Base-by-base conservation (phyloP, 495 filamentous ascomycete genomes). In the Ascobolus immersus region DNA sequence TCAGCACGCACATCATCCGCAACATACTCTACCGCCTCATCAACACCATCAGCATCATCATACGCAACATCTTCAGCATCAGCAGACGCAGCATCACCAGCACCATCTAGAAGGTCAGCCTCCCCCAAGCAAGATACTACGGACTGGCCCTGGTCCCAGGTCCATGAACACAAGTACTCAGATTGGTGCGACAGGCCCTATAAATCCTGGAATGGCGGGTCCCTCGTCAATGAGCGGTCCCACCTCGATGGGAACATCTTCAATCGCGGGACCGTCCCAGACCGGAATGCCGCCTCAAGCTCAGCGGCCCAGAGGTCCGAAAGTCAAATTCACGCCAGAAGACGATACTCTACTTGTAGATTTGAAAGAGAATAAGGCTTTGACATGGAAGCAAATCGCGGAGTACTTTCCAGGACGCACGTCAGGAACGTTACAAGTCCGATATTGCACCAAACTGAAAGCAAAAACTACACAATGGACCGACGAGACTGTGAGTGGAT, bases 371-470 rank as follows among this genome's bases (percentile, higher is more conserved):
- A 77, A 81, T 39, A 84, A 81, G 50, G 74, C 73, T 42, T 61
- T 92, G 43, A 80, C 81, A 6, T 92, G 81, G 81, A 89, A 86
- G 49, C 80, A 92, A 60, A 90, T 92, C 42, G 74, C 77, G 35
- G 79, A 89, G 45, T 90, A 84, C 54, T 90, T 92, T 44, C 81
- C 81, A 5, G 81, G 80, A 8, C 59, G 81, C 31, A 78, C 76
- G 26, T 80, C 73, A 20, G 79, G 78, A 24, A 90, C 81, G 21
- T 55, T 92, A 35, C 81, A 92, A 48, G 81, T 92, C 39, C 70
- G 80, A 9, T 92, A 92, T 51, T 92, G 81, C 47, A 90, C 79
- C 18, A 90, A 86, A 52, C 56, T 90, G 38, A 90, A 86, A 53
- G 77, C 77, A 6, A 89, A 89, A 57, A 77, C 71, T 28, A 81